phyloP scores from a whole-genome alignment of 805 yeast genomes.

The Starmerella vaccinii region DNA sequence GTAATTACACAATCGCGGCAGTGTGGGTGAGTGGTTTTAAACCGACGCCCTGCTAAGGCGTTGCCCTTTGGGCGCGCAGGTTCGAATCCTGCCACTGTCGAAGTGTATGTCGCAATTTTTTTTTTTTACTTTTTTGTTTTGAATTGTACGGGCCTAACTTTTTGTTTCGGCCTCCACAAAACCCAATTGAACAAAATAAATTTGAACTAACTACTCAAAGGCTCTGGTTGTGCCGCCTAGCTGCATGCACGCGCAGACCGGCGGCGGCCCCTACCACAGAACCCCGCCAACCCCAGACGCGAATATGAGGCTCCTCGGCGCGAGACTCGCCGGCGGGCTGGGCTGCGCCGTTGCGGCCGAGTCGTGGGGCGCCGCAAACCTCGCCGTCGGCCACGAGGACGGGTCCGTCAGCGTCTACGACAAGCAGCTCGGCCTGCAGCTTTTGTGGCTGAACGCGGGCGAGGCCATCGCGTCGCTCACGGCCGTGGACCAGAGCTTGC shows the following conservation, averaged over 20 bases:
- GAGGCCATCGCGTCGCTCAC: neutral
- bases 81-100: constrained; percentile 26
- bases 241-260: no score
- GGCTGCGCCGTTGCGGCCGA: neutral
- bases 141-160: neutral
- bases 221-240: no score
- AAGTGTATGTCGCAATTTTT: constrained; percentile 2
- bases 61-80: constrained; percentile 27
- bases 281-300: neutral
- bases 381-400: constrained; percentile 4
- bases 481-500: neutral
- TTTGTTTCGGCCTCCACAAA: neutral
- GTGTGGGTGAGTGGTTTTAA: constrained; percentile 26
- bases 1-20: constrained; percentile 10
- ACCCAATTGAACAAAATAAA: no score
- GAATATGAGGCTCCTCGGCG: constrained; percentile 1
- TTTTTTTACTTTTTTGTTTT: neutral
- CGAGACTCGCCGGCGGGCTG: neutral
- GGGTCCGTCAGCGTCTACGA: constrained; percentile 4
- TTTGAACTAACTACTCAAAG: no score
- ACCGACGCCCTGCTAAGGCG: constrained; percentile 27
- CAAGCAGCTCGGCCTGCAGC: neutral
- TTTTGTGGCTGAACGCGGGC: constrained; percentile 6
- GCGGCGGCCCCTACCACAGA: neutral
- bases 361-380: neutral